Conservation (phyloP, 257 asterid species). For the Solanum habrochaites region DNA sequence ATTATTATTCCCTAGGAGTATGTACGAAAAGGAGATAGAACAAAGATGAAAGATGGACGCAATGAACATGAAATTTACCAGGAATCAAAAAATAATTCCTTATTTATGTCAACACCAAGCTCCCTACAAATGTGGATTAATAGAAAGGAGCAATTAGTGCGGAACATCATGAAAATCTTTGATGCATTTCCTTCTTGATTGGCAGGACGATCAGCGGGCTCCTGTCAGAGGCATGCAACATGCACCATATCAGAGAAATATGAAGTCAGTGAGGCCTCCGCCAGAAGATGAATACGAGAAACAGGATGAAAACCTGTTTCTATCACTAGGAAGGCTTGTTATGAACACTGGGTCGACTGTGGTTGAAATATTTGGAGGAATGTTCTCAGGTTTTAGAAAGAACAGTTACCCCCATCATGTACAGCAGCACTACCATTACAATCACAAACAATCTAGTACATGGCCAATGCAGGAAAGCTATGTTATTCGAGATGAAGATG, state of each 20-base stretch:
- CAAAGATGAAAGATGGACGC: neutral
- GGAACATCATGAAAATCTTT: neutral
- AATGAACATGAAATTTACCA: neutral
- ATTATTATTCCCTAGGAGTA: neutral
- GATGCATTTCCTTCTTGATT: neutral
- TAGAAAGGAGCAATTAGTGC: neutral
- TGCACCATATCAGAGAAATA: constrained; percentile 48
- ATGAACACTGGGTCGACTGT: constrained; percentile 49
- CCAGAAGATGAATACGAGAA: constrained; percentile 53
- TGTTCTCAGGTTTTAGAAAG: constrained; percentile 42
- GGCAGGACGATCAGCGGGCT: constrained; percentile 20
- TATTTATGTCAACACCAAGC: neutral
- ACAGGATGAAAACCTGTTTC: constrained; percentile 53
- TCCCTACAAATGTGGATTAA: neutral
- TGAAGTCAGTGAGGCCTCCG: constrained; percentile 53
- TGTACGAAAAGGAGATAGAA: neutral
- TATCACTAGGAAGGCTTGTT: constrained; percentile 50
- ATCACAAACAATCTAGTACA: neutral
- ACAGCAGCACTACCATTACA: constrained; percentile 13
- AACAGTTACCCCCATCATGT: constrained; percentile 28
- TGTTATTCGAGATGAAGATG: constrained; percentile 1
- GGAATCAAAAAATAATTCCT: neutral
- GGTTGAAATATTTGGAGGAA: constrained; percentile 48
- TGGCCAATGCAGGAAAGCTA: constrained; percentile 6
- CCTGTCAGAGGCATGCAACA: constrained; percentile 35